phyloP scores from a whole-genome alignment of 148 eudicot genomes.

The Vaccinium vitisidaea region DNA sequence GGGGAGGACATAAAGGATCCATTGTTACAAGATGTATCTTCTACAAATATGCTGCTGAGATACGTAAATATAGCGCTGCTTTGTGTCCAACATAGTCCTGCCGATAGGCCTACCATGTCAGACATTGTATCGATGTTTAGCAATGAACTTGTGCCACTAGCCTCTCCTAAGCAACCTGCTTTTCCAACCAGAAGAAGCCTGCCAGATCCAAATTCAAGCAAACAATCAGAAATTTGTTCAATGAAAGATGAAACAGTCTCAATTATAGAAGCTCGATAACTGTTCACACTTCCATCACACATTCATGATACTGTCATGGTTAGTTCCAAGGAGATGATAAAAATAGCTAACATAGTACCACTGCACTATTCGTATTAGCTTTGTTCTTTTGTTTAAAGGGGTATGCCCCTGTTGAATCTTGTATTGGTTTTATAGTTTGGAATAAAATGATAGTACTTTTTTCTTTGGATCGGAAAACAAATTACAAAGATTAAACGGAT shows the following conservation, averaged over 20 bases:
- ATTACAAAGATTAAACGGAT: too few species aligned
- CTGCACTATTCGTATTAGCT: too few species aligned
- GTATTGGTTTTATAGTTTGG: too few species aligned
- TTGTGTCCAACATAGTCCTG: constrained; percentile 8
- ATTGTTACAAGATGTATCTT: not conserved
- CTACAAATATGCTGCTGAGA: not conserved
- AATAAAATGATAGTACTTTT: too few species aligned
- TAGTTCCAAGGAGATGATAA: not conserved
- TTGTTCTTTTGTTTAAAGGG: too few species aligned
- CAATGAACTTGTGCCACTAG: not conserved
- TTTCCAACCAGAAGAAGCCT: not conserved
- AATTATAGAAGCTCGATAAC: not conserved
- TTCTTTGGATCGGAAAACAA: too few species aligned
- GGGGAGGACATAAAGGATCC: not conserved
- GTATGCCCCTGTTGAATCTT: too few species aligned
- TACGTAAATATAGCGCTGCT: constrained; percentile 13
- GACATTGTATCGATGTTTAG: not conserved
- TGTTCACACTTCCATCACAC: not conserved
- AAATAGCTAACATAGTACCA: not conserved
- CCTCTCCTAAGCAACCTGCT: not conserved
- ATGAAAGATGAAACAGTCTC: not conserved
- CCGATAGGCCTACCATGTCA: constrained; percentile 15
- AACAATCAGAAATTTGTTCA: not conserved
- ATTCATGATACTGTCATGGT: not conserved
- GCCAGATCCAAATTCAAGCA: not conserved